phyloP scores from a whole-genome alignment of 1,139 yeast genomes.

The Taiozyma sp. region DNA sequence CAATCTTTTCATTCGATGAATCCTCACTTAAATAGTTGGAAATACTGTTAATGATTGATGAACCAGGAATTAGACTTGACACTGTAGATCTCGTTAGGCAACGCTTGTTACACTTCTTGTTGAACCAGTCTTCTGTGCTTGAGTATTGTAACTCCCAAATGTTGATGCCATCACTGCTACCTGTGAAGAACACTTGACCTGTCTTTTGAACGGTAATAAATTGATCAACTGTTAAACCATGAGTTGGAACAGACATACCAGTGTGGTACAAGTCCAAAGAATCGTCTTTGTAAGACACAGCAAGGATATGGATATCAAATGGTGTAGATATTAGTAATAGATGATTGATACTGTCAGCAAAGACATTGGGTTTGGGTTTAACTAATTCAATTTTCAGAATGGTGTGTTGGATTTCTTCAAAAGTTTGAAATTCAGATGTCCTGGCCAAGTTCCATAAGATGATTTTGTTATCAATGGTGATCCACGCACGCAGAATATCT shows the following conservation, averaged over 20 bases:
- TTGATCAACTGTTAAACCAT: constrained; percentile 68
- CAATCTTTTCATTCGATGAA: constrained; percentile 31
- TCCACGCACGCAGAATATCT: constrained; percentile 82
- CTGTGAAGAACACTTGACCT: constrained; percentile 79
- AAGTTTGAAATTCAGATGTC: constrained; percentile 65
- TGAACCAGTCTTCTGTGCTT: constrained; percentile 84
- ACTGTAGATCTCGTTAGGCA: constrained; percentile 71
- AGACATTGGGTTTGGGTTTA: constrained; percentile 73
- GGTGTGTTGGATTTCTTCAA: constrained; percentile 78
- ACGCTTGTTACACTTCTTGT: constrained; percentile 74
- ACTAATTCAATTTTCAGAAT: constrained; percentile 73
- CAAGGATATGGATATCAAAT: constrained; percentile 69
- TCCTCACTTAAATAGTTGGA: constrained; percentile 25
- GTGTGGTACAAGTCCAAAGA: constrained; percentile 76
- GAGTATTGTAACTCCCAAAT: constrained; percentile 87
- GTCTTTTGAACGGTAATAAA: constrained; percentile 56
- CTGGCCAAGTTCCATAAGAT: constrained; percentile 73
- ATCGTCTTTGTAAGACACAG: constrained; percentile 54
- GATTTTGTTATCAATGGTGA: constrained; percentile 75
- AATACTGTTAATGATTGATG: constrained; percentile 33
- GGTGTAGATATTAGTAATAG: constrained; percentile 77
- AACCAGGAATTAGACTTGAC: constrained; percentile 50
- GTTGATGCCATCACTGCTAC: constrained; percentile 68
- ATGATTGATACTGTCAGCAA: constrained; percentile 70
- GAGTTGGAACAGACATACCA: constrained; percentile 71